These are phyloP conservation scores for Groenewaldozyma salmanticensis DNA, from an alignment of 805 yeast genomes.

Conservation along the genomic window DNA sequence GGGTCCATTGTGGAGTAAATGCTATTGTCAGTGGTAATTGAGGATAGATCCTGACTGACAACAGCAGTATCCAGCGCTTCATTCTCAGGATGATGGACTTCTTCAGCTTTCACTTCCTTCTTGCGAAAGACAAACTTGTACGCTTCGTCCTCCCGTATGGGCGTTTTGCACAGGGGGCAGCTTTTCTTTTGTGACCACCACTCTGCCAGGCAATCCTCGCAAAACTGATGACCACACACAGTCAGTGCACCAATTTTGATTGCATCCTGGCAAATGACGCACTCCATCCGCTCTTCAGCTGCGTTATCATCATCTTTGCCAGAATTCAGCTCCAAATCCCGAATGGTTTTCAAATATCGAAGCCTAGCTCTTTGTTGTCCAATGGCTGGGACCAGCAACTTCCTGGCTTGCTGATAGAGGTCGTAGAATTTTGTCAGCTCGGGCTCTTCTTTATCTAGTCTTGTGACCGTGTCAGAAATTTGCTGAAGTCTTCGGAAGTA, in stretches of 20 bases:
- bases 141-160: conserved; percentile 40
- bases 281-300: conserved; percentile 38
- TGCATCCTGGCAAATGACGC: conserved; percentile 68
- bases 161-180: conserved; percentile 78
- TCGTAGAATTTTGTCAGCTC: conserved; percentile 10
- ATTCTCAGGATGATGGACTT: conserved; percentile 10
- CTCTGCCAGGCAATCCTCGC: conserved; percentile 64
- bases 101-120: conserved; percentile 26
- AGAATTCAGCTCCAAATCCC: conserved; percentile 11
- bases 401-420: conserved; percentile 16
- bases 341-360: conserved; percentile 40
- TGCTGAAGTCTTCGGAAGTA: conserved; percentile 80
- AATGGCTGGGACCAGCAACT: conserved; percentile 11
- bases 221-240: conserved; percentile 87
- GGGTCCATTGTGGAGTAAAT: conserved; percentile 21
- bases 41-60: conserved; percentile 17
- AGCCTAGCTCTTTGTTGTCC: conserved; percentile 21
- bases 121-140: conserved; percentile 54
- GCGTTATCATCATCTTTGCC: conserved; percentile 16
- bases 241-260: conserved; percentile 73
- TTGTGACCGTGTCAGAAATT: conserved; percentile 71
- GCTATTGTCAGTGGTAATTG: conserved; percentile 7
- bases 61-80: too few relatives aligned
- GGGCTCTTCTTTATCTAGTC: conserved; percentile 30
- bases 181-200: conserved; percentile 53